Evolutionary conservation across 2,329 filamentous ascomycete genomes (phyloP).

Genomic region (Byssochlamys sp.): DNA sequence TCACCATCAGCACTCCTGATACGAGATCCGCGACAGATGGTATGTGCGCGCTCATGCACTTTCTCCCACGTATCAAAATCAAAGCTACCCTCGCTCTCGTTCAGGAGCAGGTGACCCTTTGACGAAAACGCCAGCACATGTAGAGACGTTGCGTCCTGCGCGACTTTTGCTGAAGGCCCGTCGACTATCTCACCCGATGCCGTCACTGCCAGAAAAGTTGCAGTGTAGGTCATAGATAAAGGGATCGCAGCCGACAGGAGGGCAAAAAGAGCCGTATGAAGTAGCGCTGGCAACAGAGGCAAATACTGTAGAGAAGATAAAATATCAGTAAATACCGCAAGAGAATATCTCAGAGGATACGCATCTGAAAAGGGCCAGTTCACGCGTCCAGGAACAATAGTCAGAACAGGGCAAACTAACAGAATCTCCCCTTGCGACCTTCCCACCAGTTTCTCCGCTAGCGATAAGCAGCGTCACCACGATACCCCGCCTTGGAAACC

Average conservation of each 20-base stretch:
- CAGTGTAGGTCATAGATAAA: constrained; percentile 61
- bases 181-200: constrained; percentile 36
- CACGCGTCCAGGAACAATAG: neutral
- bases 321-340: constrained; percentile 4
- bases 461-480: constrained; percentile 35
- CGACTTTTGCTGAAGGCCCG: constrained; percentile 55
- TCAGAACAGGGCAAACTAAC: constrained; percentile 18
- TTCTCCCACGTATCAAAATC: constrained; percentile 65
- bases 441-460: constrained; percentile 23
- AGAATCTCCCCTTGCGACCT: constrained; percentile 27
- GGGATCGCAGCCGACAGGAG: constrained; percentile 76
- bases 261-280: constrained; percentile 69
- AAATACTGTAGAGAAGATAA: constrained; percentile 52
- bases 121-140: constrained; percentile 81
- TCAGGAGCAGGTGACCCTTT: constrained; percentile 60
- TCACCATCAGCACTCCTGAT: constrained; percentile 33
- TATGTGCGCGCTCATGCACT: constrained; percentile 55
- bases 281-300: constrained; percentile 65
- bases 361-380: neutral
- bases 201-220: constrained; percentile 54
- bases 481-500: constrained; percentile 32
- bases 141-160: constrained; percentile 56
- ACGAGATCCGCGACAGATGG: constrained; percentile 50
- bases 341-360: neutral
- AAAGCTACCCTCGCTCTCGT: constrained; percentile 74